Percentiles rank a stretch among this genome's conserved stretches.
These are phyloP conservation scores for Blastomyces parvus DNA, from an alignment of 2,329 filamentous ascomycete genomes.

Conservation along the genomic window DNA sequence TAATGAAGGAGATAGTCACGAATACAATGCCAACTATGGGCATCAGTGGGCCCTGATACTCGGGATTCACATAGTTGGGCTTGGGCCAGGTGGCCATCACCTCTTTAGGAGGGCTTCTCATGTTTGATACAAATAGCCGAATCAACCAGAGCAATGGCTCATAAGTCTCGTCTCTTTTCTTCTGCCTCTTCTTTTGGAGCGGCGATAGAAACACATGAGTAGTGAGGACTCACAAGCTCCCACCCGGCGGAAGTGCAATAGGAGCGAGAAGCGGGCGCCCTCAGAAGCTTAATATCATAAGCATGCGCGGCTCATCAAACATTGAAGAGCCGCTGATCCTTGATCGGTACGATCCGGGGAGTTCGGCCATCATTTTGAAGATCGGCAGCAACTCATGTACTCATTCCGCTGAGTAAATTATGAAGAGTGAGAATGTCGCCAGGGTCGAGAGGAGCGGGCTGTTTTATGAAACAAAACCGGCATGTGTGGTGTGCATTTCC, in stretches of 20 bases:
- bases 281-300: neutral
- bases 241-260: neutral
- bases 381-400: neutral
- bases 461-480: neutral
- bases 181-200: no score
- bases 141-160: neutral
- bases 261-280: neutral
- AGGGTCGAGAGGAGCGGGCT: neutral
- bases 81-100: constrained; percentile 21
- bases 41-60: constrained; percentile 20
- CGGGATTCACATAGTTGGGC: constrained; percentile 26
- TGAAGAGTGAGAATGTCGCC: neutral
- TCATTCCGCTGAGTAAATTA: neutral
- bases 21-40: constrained; percentile 21
- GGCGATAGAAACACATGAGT: neutral
- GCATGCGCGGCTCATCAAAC: neutral
- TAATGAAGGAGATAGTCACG: constrained; percentile 16
- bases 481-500: neutral
- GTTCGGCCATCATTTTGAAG: neutral
- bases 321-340: neutral
- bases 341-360: neutral
- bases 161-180: neutral
- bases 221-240: neutral
- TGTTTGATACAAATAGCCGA: neutral
- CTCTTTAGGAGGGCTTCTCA: constrained; percentile 16